Base-by-base conservation (phyloP, 305 asterid species). In the Rubia tinctorum region DNA sequence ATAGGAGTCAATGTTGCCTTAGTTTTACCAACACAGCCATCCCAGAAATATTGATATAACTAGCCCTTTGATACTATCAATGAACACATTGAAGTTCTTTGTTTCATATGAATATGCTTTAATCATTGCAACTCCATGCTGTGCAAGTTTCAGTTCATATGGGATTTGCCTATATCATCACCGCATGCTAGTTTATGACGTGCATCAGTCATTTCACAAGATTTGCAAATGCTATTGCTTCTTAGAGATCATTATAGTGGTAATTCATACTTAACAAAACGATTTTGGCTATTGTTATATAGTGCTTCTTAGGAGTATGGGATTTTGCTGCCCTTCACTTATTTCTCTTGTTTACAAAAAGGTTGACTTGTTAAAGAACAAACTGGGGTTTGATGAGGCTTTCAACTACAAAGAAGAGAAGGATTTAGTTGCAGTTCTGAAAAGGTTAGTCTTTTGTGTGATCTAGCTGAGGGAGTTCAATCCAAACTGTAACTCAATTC, bases 401-500 rank as follows among this genome's bases (percentile, higher is more conserved):
- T 87, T 87, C 78, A 87, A 87, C 71, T 89, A 89, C 66, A 89
- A 84, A 78, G 93, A 88, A 76, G 96, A 89, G 77, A 75, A n/a
- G 1, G 89, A 89, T 58, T 64, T 84, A 3, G 75, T 25, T 80
- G 83, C 81, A 20, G 84, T 88, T 75, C 66, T 89, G 68, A 88
- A 86, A 76, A 81, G 85, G 93, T 89, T 58, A 80, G 64, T 22
- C 15, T 58, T 20, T 23, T n/a, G 27, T 9, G 13, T 58, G 34
- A 58, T 58, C 15, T 58, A 58, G 11, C 64, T 58, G 34, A n/a
- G 83, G 27, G 1, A 25, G 53, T 4, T 60, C 25, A 47, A 53
- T 8, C 18, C 8, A 17, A 5, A 25, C 0, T 25, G 14, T 47
- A 49, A 69, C 10, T 27, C 18, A 40, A 44, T 37, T 51, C 25